Percentiles rank a stretch among this genome's conserved stretches.
Conservation (phyloP, 208 protist species). For the Leishmania arabica region DNA sequence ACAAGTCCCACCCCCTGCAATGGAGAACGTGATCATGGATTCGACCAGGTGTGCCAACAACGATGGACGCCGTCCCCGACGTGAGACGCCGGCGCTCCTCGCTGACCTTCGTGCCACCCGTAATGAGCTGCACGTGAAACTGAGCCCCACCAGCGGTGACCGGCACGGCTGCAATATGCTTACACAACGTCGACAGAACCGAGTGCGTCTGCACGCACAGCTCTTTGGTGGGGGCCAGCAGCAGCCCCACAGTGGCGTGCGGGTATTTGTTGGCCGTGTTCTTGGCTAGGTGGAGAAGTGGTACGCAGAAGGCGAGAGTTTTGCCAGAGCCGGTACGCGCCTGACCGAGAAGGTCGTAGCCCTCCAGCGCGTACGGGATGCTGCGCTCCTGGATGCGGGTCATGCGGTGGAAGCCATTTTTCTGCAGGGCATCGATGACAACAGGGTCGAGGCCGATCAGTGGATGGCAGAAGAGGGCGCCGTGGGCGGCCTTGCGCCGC, state of each 20-base stretch:
- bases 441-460: conserved; percentile 64
- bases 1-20: conserved; percentile 80
- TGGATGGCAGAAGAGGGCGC: conserved; percentile 73
- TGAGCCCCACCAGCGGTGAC: conserved; percentile 10
- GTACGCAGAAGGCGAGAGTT: conserved; percentile 93
- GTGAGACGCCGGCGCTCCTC: conserved; percentile 72
- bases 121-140: conserved; percentile 89
- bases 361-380: conserved; percentile 92
- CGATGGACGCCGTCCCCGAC: conserved; percentile 61
- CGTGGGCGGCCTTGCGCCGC: conserved; percentile 33
- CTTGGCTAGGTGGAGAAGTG: conserved; percentile 92
- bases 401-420: conserved; percentile 80
- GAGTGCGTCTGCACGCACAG: conserved; percentile 92
- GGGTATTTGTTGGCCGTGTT: conserved; percentile 50
- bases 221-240: conserved; percentile 93
- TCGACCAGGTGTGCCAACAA: conserved; percentile 89
- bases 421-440: conserved; percentile 56
- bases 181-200: conserved; percentile 82
- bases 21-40: conserved; percentile 89
- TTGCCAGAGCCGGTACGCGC: conserved; percentile 95
- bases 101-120: conserved; percentile 84
- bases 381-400: conserved; percentile 95
- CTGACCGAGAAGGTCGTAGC: conserved; percentile 91
- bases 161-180: conserved; percentile 49
- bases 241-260: conserved; percentile 60